Base-by-base conservation (phyloP, 179 eudicot genomes). In the Gypsophila paniculata region DNA sequence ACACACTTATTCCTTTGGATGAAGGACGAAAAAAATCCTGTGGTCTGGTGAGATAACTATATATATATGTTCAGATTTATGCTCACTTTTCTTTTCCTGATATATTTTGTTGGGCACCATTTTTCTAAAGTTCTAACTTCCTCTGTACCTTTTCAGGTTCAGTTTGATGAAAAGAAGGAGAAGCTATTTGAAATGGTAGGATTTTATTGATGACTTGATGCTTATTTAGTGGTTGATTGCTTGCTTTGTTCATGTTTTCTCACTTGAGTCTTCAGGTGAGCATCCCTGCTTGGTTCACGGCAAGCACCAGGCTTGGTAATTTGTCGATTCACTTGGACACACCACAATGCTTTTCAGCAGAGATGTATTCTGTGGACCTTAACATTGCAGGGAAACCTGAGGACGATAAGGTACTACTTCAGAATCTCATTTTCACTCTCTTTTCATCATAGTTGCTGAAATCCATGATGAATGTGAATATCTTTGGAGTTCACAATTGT, bases 291-390 rank as follows among this genome's bases (percentile, higher is more conserved):
- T 95, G 99, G 99, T 95, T 92, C 76, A 83, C 91, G 26, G 96
- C 86, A 53, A 96, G 90, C 82, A 85, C 96, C 15, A 86, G 93
- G 87, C 99, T 95, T 69, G 99, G 99, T 76, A 80, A 91, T 81
- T 85, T 95, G 85, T 87, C 99, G 10, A 79, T 95, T 66, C 96
- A 95, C 82, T 80, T 95, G 85, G 99, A 95, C 55, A 89, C 97
- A 21, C 93, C 98, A n/a, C 99, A 95, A 77, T 95, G 99, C 86
- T 95, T 95, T 84, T 87, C 96, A 36, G 99, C 99, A 65, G 99
- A 95, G 86, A 95, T 95, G 99, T 95, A 95, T 81, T 87, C 99
- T 63, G 90, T 79, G 74, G 99, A 95, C 75, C 93, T 95, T 36
- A 76, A 84, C 78, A 95, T 95, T 76, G 12, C 64, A 36, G 96